Evolutionary conservation across 2,329 filamentous ascomycete genomes (phyloP).

Genomic region (Elsinoe fawcettii): DNA sequence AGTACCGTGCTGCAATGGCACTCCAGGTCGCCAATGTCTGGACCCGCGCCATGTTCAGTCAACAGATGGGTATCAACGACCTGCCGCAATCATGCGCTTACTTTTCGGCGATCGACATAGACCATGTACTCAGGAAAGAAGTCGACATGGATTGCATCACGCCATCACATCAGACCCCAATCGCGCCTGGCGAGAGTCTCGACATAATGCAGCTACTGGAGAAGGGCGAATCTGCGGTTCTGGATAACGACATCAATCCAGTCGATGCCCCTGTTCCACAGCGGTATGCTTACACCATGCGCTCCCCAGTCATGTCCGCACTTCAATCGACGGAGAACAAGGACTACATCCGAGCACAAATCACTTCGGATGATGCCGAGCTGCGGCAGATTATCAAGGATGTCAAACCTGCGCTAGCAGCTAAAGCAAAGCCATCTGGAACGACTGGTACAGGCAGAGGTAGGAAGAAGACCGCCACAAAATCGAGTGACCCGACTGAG

Average conservation of each 20-base stretch:
- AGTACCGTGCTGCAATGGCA: slow-evolving; percentile 84
- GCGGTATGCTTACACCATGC: slow-evolving; percentile 58
- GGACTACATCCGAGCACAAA: slow-evolving; percentile 75
- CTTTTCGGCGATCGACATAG: slow-evolving; percentile 92
- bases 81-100: slow-evolving; percentile 90
- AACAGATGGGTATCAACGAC: slow-evolving; percentile 94
- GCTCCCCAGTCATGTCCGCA: slow-evolving; percentile 70
- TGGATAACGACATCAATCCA: slow-evolving; percentile 60
- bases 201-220: slow-evolving; percentile 72
- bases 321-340: slow-evolving; percentile 47
- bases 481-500: slow-evolving; percentile 9
- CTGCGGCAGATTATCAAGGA: slow-evolving; percentile 64
- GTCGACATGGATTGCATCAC: slow-evolving; percentile 97
- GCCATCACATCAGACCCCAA: slow-evolving; percentile 70
- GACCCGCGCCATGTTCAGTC: slow-evolving; percentile 94
- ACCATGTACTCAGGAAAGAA: slow-evolving; percentile 92
- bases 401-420: slow-evolving; percentile 19
- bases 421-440: neutral
- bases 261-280: slow-evolving; percentile 52
- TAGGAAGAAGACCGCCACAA: neutral
- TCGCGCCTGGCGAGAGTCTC: slow-evolving; percentile 76
- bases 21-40: slow-evolving; percentile 90
- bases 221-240: slow-evolving; percentile 59
- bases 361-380: slow-evolving; percentile 65
- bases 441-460: neutral